These are phyloP conservation scores for Prunus mira DNA, from an alignment of 306 rosid species.

Conservation along the genomic window DNA sequence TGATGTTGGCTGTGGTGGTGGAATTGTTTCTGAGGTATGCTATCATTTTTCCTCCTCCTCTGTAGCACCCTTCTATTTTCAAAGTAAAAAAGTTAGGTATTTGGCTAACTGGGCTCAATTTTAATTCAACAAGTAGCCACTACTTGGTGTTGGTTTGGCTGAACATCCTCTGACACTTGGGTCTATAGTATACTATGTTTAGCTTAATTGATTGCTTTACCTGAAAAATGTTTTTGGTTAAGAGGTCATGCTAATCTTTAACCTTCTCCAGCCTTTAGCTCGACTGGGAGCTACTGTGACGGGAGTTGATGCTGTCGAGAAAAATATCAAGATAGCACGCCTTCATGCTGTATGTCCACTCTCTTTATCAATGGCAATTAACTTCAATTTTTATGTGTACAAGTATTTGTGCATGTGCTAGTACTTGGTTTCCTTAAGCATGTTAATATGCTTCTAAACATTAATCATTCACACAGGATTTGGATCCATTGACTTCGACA, in stretches of 20 bases:
- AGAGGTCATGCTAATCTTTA: constrained; percentile 14
- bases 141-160: too few relatives aligned
- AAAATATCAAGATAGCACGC: constrained; percentile 83
- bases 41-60: not conserved
- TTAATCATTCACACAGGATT: constrained; percentile 43
- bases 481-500: constrained; percentile 73
- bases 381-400: not conserved
- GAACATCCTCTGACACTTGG: too few relatives aligned
- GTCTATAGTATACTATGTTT: not conserved
- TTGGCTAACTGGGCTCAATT: too few relatives aligned
- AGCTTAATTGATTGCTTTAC: not conserved
- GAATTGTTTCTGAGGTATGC: constrained; percentile 85
- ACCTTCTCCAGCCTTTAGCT: constrained; percentile 72
- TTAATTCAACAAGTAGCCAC: too few relatives aligned
- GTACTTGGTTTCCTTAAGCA: not conserved
- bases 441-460: constrained; percentile 12
- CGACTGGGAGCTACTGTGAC: constrained; percentile 90
- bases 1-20: constrained; percentile 98
- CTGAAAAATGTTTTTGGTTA: not conserved
- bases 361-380: constrained; percentile 1
- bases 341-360: constrained; percentile 77
- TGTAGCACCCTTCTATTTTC: not conserved
- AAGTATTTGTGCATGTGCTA: not conserved
- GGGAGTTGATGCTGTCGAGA: constrained; percentile 81
- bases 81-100: not conserved